Conservation (phyloP, 2,329 filamentous ascomycete species). For the Aphanocladium album region DNA sequence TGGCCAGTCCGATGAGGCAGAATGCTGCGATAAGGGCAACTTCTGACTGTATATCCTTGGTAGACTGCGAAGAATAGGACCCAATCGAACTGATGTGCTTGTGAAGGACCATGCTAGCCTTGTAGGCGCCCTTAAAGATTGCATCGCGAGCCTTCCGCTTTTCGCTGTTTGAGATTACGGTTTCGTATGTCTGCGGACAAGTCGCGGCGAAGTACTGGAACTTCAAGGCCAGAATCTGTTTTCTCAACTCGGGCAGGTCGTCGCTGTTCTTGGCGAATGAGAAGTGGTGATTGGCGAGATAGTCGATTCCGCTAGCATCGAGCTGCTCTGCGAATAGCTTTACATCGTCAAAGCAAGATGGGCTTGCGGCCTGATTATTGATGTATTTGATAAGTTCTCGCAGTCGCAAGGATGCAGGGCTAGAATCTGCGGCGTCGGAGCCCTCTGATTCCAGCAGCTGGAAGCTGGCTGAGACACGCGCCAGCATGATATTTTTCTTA, state of each 20-base stretch:
- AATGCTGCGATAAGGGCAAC: conserved; percentile 30
- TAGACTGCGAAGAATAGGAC: background rate
- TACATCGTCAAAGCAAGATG: conserved; percentile 43
- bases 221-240: conserved; percentile 35
- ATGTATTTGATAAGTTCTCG: conserved; percentile 33
- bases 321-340: conserved; percentile 41
- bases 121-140: background rate
- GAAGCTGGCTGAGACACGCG: conserved; percentile 34
- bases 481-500: conserved; percentile 34
- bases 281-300: conserved; percentile 34
- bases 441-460: conserved; percentile 25
- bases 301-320: conserved; percentile 33
- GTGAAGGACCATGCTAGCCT: conserved; percentile 19
- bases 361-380: conserved; percentile 29
- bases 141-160: background rate
- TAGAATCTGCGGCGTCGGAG: conserved; percentile 23
- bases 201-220: conserved; percentile 41
- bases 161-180: background rate
- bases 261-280: conserved; percentile 26
- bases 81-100: background rate
- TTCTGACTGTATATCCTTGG: conserved; percentile 25
- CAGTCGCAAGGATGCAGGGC: conserved; percentile 27
- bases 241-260: conserved; percentile 20
- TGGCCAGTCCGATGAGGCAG: conserved; percentile 28
- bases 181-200: conserved; percentile 20